Conservation (phyloP, 2,329 filamentous ascomycete genomes). For the Amauroascus verrucosus region DNA sequence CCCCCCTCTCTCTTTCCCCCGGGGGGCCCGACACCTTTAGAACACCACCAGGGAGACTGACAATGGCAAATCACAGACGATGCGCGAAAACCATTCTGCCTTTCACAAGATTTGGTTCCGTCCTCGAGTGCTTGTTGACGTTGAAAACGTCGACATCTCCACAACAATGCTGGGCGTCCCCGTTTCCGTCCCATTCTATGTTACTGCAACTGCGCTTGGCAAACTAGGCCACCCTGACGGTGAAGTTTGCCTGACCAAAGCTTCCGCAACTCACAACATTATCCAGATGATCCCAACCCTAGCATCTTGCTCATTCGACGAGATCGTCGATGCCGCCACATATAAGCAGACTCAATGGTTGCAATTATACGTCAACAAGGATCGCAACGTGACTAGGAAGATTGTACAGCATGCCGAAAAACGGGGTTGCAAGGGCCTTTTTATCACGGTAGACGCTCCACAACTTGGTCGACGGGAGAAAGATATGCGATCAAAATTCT, state of each 20-base stretch:
- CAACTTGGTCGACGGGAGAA: constrained; percentile 92
- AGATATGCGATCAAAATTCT: constrained; percentile 92
- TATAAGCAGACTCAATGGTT: constrained; percentile 88
- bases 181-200: constrained; percentile 80
- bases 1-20: no score
- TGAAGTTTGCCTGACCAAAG: constrained; percentile 80
- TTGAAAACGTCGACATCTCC: constrained; percentile 72
- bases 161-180: constrained; percentile 92
- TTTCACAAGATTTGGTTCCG: constrained; percentile 98
- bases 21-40: no score
- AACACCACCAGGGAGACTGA: no score
- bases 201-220: constrained; percentile 89
- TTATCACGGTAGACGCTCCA: constrained; percentile 96
- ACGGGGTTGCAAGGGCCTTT: constrained; percentile 86
- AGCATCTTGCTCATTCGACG: constrained; percentile 93
- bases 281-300: constrained; percentile 98
- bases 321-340: constrained; percentile 76
- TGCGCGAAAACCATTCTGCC: constrained; percentile 89
- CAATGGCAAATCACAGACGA: constrained; percentile 48
- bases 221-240: constrained; percentile 92
- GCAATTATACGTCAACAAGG: constrained; percentile 95
- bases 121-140: constrained; percentile 77
- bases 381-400: constrained; percentile 76
- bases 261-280: constrained; percentile 74
- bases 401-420: constrained; percentile 88